These are phyloP conservation scores for Claviceps sp. DNA, from an alignment of 2,329 filamentous ascomycete species.

Conservation along the genomic window DNA sequence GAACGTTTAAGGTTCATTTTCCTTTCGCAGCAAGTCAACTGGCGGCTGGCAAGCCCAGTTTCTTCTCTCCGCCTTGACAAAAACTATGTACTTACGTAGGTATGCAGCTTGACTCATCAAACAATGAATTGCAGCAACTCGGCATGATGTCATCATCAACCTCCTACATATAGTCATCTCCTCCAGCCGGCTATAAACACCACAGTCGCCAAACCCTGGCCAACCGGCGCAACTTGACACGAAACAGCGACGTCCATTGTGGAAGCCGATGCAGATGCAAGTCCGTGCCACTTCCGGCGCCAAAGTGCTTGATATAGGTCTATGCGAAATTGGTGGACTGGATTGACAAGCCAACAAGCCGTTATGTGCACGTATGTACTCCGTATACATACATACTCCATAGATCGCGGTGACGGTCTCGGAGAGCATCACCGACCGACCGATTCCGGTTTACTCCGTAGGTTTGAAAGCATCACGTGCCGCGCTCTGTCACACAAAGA, in stretches of 20 bases:
- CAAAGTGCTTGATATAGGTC: neutral
- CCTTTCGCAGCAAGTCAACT: neutral
- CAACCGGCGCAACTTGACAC: neutral
- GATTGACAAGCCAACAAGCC: neutral
- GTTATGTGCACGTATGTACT: neutral
- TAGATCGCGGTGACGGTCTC: neutral
- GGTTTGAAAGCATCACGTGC: too few species aligned
- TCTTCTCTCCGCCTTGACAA: neutral
- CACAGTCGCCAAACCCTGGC: too few species aligned
- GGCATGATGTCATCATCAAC: neutral
- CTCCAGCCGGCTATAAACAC: too few species aligned
- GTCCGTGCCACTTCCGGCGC: neutral
- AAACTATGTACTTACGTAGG: neutral
- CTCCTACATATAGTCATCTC: too few species aligned
- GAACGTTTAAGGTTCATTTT: neutral
- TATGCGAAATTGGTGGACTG: neutral
- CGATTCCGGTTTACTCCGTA: too few species aligned
- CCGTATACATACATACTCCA: neutral
- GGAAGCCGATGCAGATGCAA: neutral
- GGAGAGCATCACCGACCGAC: neutral
- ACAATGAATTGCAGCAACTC: neutral
- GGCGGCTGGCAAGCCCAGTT: neutral
- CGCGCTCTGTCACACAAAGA: too few species aligned
- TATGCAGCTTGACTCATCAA: neutral
- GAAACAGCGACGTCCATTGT: neutral